These are phyloP conservation scores for Exophiala lecanii-corni DNA, from an alignment of 2,329 filamentous ascomycete genomes.

Conservation along the genomic window DNA sequence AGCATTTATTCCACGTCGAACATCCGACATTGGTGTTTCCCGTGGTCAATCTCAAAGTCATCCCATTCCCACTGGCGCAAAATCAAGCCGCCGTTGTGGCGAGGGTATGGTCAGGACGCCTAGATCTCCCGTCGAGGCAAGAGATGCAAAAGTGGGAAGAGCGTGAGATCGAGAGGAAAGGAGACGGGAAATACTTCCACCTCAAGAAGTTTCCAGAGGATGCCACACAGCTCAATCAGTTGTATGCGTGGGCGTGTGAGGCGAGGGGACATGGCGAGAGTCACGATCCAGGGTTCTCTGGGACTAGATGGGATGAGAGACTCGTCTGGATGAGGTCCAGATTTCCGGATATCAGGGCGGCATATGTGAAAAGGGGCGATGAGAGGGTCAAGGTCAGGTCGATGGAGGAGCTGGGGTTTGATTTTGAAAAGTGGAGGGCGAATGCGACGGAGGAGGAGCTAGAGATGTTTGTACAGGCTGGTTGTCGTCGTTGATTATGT, in stretches of 20 bases:
- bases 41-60: constrained; percentile 71
- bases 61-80: constrained; percentile 80
- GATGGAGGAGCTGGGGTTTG: constrained; percentile 68
- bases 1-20: constrained; percentile 71
- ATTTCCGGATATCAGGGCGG: constrained; percentile 65
- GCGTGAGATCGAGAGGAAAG: constrained; percentile 28
- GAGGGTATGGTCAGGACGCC: constrained; percentile 67
- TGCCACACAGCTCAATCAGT: constrained; percentile 41
- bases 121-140: constrained; percentile 57
- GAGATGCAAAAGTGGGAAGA: constrained; percentile 56
- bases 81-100: constrained; percentile 73
- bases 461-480: constrained; percentile 11
- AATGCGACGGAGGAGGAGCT: constrained; percentile 12
- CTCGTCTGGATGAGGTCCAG: constrained; percentile 67
- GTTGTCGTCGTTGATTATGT: neutral
- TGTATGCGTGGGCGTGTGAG: constrained; percentile 40
- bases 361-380: constrained; percentile 64
- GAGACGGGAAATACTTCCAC: constrained; percentile 44
- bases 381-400: constrained; percentile 53
- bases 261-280: constrained; percentile 36
- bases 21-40: constrained; percentile 76
- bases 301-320: constrained; percentile 66
- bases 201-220: constrained; percentile 47
- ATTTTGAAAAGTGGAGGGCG: constrained; percentile 43
- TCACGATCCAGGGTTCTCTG: constrained; percentile 56